phyloP scores from a whole-genome alignment of 2,329 filamentous ascomycete genomes.

The Aureobasidium sp. region DNA sequence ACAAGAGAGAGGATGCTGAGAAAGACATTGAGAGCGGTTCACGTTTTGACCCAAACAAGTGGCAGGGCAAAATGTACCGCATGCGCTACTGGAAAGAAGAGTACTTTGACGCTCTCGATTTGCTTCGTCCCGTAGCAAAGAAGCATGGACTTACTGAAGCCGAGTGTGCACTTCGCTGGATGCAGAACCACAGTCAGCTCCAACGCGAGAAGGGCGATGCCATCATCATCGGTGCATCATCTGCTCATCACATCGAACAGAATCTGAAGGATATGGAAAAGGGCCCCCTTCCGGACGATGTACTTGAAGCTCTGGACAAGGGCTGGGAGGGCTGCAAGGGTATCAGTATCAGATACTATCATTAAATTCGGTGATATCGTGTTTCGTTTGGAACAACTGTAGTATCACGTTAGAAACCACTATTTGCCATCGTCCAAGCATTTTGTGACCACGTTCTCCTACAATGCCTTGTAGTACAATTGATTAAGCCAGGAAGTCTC shows the following conservation, averaged over 20 bases:
- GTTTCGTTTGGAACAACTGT: background rate
- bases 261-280: constrained; percentile 36
- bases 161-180: constrained; percentile 42
- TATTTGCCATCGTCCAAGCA: no score
- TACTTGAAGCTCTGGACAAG: constrained; percentile 33
- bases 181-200: constrained; percentile 37
- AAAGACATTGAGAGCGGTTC: constrained; percentile 31
- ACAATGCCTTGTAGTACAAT: background rate
- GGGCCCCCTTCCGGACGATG: constrained; percentile 34
- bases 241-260: constrained; percentile 31
- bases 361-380: constrained; percentile 18
- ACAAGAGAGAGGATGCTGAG: constrained; percentile 31
- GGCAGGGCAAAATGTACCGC: constrained; percentile 33
- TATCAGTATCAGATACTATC: constrained; percentile 29
- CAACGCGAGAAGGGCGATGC: constrained; percentile 30
- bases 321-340: constrained; percentile 32
- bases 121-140: constrained; percentile 30
- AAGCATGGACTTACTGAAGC: constrained; percentile 37
- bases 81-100: constrained; percentile 36
- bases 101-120: constrained; percentile 39
- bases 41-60: constrained; percentile 35
- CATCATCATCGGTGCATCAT: constrained; percentile 35
- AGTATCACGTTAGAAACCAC: no score
- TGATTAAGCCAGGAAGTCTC: background rate
- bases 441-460: no score